Evolutionary conservation across 805 yeast genomes (phyloP).

Genomic region (Helenozyma rhizophorensis): DNA sequence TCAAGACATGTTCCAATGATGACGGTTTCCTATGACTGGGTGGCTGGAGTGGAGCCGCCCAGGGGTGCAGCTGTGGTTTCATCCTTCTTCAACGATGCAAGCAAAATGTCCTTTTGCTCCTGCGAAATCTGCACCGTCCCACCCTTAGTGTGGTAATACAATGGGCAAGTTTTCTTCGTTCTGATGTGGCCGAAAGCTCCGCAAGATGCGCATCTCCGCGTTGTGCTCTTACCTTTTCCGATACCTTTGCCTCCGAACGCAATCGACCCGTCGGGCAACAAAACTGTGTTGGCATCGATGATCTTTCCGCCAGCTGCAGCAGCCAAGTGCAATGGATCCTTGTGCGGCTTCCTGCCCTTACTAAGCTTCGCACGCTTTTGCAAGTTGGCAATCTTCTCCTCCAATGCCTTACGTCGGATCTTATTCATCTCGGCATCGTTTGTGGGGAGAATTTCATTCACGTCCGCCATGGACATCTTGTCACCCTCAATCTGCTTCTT

Average conservation of each 20-base stretch:
- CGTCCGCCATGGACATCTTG: constrained; percentile 51
- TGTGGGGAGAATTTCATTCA: constrained; percentile 71
- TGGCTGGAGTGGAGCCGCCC: too few relatives aligned
- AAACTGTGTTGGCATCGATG: constrained; percentile 40
- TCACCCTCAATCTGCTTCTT: constrained; percentile 62
- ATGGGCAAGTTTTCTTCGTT: constrained; percentile 88
- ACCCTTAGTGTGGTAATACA: constrained; percentile 47
- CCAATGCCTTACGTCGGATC: constrained; percentile 69
- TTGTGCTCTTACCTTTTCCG: constrained; percentile 68
- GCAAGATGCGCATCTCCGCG: constrained; percentile 89
- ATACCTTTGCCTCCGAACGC: constrained; percentile 61
- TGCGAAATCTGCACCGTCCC: constrained; percentile 20
- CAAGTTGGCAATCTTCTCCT: constrained; percentile 78
- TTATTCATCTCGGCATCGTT: constrained; percentile 81
- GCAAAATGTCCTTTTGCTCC: constrained; percentile 16
- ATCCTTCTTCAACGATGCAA: constrained; percentile 14
- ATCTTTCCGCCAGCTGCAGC: constrained; percentile 41
- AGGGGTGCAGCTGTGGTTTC: too few relatives aligned
- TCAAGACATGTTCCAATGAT: too few relatives aligned
- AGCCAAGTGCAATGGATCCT: constrained; percentile 35
- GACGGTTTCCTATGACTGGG: too few relatives aligned
- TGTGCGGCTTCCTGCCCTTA: constrained; percentile 35
- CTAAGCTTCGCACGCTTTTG: constrained; percentile 63
- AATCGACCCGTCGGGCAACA: constrained; percentile 40
- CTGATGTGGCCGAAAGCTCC: constrained; percentile 94